phyloP scores from a whole-genome alignment of 352 stramenopile genomes.

The Phytophthora pini region DNA sequence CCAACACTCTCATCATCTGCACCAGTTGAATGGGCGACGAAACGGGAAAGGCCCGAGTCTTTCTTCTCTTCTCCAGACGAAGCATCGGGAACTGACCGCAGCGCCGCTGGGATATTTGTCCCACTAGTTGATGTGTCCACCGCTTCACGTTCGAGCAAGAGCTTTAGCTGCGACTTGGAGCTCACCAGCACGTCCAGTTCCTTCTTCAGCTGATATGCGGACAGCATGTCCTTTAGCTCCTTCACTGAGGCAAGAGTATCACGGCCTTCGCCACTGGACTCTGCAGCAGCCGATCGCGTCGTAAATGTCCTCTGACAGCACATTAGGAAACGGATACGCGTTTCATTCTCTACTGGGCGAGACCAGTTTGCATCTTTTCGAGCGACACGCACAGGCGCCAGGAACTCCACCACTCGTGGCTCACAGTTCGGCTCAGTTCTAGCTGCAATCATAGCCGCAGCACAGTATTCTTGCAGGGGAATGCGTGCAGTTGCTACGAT shows the following conservation, averaged over 20 bases:
- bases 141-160: conserved; percentile 70
- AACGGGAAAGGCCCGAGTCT: conserved; percentile 29
- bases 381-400: conserved; percentile 48
- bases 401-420: conserved; percentile 53
- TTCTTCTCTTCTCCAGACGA: conserved; percentile 38
- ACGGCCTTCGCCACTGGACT: conserved; percentile 22
- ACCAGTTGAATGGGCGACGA: conserved; percentile 21
- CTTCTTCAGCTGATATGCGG: conserved; percentile 53
- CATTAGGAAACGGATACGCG: conserved; percentile 57
- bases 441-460: conserved; percentile 40
- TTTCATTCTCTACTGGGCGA: conserved; percentile 26
- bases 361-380: conserved; percentile 29
- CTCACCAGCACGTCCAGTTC: conserved; percentile 65
- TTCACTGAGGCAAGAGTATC: conserved; percentile 33
- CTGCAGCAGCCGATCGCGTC: conserved; percentile 16
- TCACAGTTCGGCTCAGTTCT: conserved; percentile 18
- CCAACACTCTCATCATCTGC: conserved; percentile 26
- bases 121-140: conserved; percentile 73
- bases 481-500: conserved; percentile 57
- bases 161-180: conserved; percentile 73
- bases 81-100: conserved; percentile 24
- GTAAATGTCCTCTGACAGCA: conserved; percentile 45
- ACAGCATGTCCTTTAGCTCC: conserved; percentile 37
- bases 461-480: conserved; percentile 57
- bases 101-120: conserved; percentile 38